phyloP scores from a whole-genome alignment of 2,329 filamentous ascomycete species.

The Mycosphaerella sp. region DNA sequence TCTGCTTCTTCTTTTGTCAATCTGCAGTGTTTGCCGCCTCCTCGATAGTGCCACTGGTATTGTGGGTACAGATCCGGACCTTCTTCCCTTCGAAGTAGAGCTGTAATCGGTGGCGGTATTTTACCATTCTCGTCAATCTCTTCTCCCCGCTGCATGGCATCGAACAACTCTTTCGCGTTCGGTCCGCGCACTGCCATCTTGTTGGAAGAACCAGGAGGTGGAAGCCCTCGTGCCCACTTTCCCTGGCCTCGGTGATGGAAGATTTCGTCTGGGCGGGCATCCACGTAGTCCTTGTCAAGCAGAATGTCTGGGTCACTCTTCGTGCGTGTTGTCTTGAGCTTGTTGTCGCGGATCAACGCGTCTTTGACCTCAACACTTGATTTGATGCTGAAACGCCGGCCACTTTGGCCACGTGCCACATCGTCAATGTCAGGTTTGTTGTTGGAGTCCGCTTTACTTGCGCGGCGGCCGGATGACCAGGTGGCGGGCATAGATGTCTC shows the following conservation, averaged over 20 bases:
- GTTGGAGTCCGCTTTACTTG: constrained; percentile 19
- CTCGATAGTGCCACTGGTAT: constrained; percentile 30
- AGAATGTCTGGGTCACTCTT: constrained; percentile 16
- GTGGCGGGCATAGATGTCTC: constrained; percentile 11
- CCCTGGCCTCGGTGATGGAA: constrained; percentile 28
- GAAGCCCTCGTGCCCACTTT: constrained; percentile 25
- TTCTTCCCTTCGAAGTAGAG: constrained; percentile 28
- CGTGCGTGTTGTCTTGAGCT: constrained; percentile 9
- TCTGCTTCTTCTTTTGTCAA: constrained; percentile 26
- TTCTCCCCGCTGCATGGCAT: constrained; percentile 15
- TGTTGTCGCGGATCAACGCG: constrained; percentile 3
- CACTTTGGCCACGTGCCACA: constrained; percentile 12
- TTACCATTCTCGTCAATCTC: constrained; percentile 18
- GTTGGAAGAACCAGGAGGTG: constrained; percentile 23
- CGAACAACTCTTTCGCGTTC: constrained; percentile 11
- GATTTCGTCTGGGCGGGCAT: constrained; percentile 24
- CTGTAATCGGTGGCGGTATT: constrained; percentile 20
- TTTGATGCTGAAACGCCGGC: constrained; percentile 17
- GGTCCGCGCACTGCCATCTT: constrained; percentile 31
- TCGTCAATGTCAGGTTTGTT: constrained; percentile 18
- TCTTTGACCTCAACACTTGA: constrained; percentile 5
- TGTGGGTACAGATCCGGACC: constrained; percentile 31
- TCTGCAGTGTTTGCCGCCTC: constrained; percentile 32
- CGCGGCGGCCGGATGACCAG: constrained; percentile 19
- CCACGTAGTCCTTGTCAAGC: constrained; percentile 24